A percentile compares a stretch with the other conserved stretches of the same genome.
Evolutionary conservation across 2,329 filamentous ascomycete genomes (phyloP).

Genomic region (Escovopsis sp.): DNA sequence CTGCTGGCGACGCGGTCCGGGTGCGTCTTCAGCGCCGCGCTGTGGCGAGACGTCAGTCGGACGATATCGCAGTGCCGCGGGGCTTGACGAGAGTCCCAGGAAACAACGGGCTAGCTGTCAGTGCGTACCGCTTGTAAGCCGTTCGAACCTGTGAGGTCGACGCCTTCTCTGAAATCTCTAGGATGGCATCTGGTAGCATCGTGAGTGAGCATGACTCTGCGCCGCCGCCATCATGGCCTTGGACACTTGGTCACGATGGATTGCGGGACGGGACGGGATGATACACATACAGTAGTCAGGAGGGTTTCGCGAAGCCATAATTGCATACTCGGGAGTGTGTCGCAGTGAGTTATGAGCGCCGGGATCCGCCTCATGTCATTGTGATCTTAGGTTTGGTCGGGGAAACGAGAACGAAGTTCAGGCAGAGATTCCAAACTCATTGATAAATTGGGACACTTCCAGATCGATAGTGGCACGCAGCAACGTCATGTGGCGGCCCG

Average conservation of each 20-base stretch:
- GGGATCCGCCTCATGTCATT: too few species aligned
- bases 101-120: not conserved
- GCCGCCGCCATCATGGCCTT: not conserved
- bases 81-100: too few species aligned
- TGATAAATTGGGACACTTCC: slow-evolving; percentile 4
- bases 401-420: not conserved
- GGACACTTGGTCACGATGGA: too few species aligned
- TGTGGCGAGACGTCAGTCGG: slow-evolving; percentile 17
- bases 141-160: slow-evolving; percentile 73
- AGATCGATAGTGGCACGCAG: slow-evolving; percentile 7
- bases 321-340: not conserved
- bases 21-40: slow-evolving; percentile 80
- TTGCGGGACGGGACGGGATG: not conserved
- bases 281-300: slow-evolving; percentile 43
- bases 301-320: slow-evolving; percentile 26
- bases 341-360: not conserved
- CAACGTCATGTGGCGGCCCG: slow-evolving; percentile 29
- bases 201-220: not conserved
- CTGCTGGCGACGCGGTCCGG: slow-evolving; percentile 77
- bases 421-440: not conserved
- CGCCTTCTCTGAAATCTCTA: slow-evolving; percentile 60
- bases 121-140: slow-evolving; percentile 72
- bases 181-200: slow-evolving; percentile 45
- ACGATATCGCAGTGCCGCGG: too few species aligned
- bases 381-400: not conserved